phyloP scores from a whole-genome alignment of 2,329 filamentous ascomycete species.

The Claviceps sp. region DNA sequence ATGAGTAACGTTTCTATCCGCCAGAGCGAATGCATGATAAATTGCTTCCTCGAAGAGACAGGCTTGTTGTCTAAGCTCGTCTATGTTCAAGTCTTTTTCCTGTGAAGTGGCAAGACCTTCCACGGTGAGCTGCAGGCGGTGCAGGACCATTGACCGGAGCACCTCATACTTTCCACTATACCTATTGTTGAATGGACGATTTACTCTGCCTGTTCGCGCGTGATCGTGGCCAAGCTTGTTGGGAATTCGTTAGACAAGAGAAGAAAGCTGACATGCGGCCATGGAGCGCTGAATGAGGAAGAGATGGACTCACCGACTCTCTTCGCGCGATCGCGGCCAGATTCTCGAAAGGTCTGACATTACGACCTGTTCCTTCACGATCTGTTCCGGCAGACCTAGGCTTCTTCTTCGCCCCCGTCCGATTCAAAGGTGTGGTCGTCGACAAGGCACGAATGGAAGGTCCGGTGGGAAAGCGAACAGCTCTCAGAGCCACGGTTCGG shows the following conservation, averaged over 20 bases:
- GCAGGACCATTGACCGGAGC: slow-evolving; percentile 21
- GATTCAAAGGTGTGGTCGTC: slow-evolving; percentile 10
- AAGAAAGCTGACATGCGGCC: too few species aligned
- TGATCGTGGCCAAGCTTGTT: slow-evolving; percentile 19
- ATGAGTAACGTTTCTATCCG: slow-evolving; percentile 23
- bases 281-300: too few species aligned
- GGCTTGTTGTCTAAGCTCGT: slow-evolving; percentile 31
- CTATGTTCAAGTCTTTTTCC: slow-evolving; percentile 17
- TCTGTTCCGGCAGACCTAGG: background rate
- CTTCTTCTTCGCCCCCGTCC: background rate
- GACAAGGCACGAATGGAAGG: slow-evolving; percentile 12
- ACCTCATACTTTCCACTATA: slow-evolving; percentile 17
- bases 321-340: slow-evolving; percentile 8
- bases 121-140: slow-evolving; percentile 24
- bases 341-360: slow-evolving; percentile 4
- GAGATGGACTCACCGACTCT: slow-evolving; percentile 13
- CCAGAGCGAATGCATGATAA: slow-evolving; percentile 30
- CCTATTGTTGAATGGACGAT: slow-evolving; percentile 13
- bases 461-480: slow-evolving; percentile 8
- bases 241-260: background rate
- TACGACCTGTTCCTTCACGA: background rate
- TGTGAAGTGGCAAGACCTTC: slow-evolving; percentile 12
- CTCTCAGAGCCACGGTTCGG: slow-evolving; percentile 14
- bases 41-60: slow-evolving; percentile 32
- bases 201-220: slow-evolving; percentile 20